Base-by-base conservation (phyloP, 257 asterid genomes). In the Ophiorrhiza pumila region DNA sequence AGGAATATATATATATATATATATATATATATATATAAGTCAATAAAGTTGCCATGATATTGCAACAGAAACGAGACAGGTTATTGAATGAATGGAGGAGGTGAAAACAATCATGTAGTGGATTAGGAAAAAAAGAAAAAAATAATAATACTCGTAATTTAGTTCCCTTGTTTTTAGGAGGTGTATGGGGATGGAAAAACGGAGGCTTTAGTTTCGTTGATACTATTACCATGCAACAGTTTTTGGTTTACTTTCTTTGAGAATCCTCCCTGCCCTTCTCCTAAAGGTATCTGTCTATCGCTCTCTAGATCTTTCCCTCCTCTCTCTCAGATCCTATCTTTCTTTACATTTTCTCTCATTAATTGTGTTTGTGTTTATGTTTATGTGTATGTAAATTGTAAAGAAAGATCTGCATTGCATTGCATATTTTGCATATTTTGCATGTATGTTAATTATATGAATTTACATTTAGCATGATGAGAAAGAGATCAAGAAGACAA, bases 231-330 rank as follows among this genome's bases (percentile, higher is more conserved):
- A 88, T 82, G 88, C 79, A 71, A 67, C 69, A 49, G n/a, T 67
- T 39, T 34, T 69, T 75, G 66, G 71, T 70, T 70, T 73, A 69
- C 81, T 74, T 80, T 58, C 83, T 76, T 80, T 74, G 78, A 83
- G 77, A 84, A 79, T 85, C 84, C 57, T 76, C 82, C 88, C 90
- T 65, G 82, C 89, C 91, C 85, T 82, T 85, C 86, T 87, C 90
- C 96, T 84, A 80, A 81, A 87, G 91, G 96, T 88, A 81, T 64
- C 72, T 57, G 68, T 74, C 29, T 42, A 2, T 50, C 65, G 31
- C 47, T 56, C 7, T 62, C 27, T 39, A 53, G n/a, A n/a, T n/a
- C n/a, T n/a, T n/a, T n/a, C n/a, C 34, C 25, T 60, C 20, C 13
- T 56, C 39, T 14, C 65, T 45, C 68, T 1, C 27, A 59, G 52